These are phyloP conservation scores for Rhodotorula mucilaginosa DNA, from an alignment of 1,284 basidiomycete genomes.

Conservation along the genomic window DNA sequence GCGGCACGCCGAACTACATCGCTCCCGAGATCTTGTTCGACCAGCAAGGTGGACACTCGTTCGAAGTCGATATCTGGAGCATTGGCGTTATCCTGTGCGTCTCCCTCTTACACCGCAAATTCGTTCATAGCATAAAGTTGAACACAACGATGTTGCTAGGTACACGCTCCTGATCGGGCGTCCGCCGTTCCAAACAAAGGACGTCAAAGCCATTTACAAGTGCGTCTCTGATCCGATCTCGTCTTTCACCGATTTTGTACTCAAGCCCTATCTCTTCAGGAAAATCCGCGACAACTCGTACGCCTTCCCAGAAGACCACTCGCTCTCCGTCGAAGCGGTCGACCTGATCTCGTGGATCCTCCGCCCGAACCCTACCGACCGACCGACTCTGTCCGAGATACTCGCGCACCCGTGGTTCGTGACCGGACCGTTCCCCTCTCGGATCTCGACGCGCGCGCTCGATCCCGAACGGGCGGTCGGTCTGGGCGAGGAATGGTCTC, in stretches of 20 bases:
- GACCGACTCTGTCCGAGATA: conserved; percentile 82
- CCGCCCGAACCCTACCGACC: conserved; percentile 71
- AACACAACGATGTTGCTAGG: not conserved
- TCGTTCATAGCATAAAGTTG: not conserved
- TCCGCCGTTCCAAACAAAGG: conserved; percentile 96
- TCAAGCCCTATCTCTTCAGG: conserved; percentile 50
- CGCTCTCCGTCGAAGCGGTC: conserved; percentile 68
- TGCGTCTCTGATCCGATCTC: conserved; percentile 49
- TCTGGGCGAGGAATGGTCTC: conserved; percentile 24
- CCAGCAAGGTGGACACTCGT: conserved; percentile 83
- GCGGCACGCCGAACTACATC: conserved; percentile 98
- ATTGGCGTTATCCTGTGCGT: conserved; percentile 83
- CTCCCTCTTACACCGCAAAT: too few relatives aligned
- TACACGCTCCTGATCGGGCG: conserved; percentile 92
- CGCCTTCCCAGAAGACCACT: conserved; percentile 77
- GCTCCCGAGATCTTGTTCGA: conserved; percentile 97
- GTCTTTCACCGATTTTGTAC: not conserved
- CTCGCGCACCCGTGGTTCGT: conserved; percentile 83
- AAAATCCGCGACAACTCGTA: conserved; percentile 93
- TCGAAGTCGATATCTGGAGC: conserved; percentile 98
- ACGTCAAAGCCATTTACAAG: conserved; percentile 93
- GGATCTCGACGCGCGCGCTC: conserved; percentile 76
- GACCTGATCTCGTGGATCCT: conserved; percentile 82
- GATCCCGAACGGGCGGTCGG: conserved; percentile 9
- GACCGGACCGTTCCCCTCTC: conserved; percentile 72